phyloP scores from a whole-genome alignment of 371 early-diverging fungal species.

The Capillidium heterosporum region DNA sequence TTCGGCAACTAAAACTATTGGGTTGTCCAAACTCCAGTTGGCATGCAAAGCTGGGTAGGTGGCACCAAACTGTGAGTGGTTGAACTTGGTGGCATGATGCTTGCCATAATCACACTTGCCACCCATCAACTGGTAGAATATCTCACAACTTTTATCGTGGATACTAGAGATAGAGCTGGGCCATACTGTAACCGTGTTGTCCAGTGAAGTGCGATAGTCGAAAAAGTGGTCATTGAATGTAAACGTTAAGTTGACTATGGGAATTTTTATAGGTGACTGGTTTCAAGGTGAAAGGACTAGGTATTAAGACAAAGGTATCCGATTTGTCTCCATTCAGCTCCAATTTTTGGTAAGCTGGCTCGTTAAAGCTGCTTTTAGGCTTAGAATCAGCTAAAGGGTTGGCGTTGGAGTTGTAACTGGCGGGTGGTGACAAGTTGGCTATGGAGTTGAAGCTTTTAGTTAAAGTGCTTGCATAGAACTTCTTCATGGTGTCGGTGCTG shows the following conservation, averaged over 20 bases:
- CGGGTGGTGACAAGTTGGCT: too few species aligned
- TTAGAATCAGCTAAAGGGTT: too few species aligned
- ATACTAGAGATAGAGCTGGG: conserved; percentile 1
- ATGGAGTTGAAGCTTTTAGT: too few species aligned
- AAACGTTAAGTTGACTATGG: too few species aligned
- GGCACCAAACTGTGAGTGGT: conserved; percentile 8
- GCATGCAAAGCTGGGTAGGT: conserved; percentile 6
- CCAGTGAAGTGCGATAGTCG: neutral
- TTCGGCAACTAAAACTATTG: conserved; percentile 11
- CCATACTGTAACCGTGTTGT: neutral
- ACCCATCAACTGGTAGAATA: conserved; percentile 11
- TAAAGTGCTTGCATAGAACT: too few species aligned
- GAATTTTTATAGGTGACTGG: neutral
- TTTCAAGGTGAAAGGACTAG: neutral
- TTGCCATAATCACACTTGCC: conserved; percentile 11
- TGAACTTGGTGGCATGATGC: conserved; percentile 6
- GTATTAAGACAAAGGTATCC: neutral
- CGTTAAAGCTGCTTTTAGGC: too few species aligned
- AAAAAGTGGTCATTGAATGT: neutral
- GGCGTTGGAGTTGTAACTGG: too few species aligned
- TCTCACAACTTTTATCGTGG: conserved; percentile 10
- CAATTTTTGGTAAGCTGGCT: neutral
- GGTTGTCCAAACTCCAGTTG: conserved; percentile 9
- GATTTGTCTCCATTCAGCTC: neutral
- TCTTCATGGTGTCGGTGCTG: too few species aligned